Conservation (phyloP, 2,329 filamentous ascomycete species). For the Phyllosticta citrichinensis region DNA sequence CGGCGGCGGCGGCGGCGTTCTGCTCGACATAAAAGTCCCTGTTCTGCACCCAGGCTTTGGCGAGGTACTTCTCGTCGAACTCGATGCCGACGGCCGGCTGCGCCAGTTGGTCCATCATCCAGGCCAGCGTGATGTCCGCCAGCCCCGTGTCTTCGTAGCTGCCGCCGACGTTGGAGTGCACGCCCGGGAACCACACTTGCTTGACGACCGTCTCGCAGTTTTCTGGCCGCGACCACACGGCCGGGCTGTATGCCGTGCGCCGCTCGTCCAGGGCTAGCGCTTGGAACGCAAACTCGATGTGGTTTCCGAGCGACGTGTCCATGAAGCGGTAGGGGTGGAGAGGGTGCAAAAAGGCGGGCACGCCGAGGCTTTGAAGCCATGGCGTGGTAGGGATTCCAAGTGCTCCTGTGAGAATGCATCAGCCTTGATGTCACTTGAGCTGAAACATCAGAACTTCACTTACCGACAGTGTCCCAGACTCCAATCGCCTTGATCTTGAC, state of each 20-base stretch:
- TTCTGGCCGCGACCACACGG: conserved; percentile 39
- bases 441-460: neutral
- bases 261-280: conserved; percentile 50
- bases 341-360: conserved; percentile 25
- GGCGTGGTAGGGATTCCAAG: conserved; percentile 37
- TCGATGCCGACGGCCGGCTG: conserved; percentile 38
- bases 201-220: conserved; percentile 14
- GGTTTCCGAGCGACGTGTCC: conserved; percentile 34
- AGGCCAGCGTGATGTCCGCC: conserved; percentile 44
- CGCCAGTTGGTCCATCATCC: conserved; percentile 45
- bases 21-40: neutral
- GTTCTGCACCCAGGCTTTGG: conserved; percentile 26
- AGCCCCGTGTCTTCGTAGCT: conserved; percentile 39
- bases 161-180: conserved; percentile 39
- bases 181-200: conserved; percentile 40
- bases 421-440: neutral
- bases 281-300: conserved; percentile 49
- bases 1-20: neutral
- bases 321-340: conserved; percentile 24
- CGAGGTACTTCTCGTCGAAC: conserved; percentile 37
- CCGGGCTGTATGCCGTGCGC: conserved; percentile 44
- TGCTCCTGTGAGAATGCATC: conserved; percentile 10
- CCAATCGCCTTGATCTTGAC: conserved; percentile 41
- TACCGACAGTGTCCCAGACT: conserved; percentile 45
- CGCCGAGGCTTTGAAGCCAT: conserved; percentile 21